These are phyloP conservation scores for Phtheirospermum japonicum DNA, from an alignment of 257 asterid species.

Conservation along the genomic window DNA sequence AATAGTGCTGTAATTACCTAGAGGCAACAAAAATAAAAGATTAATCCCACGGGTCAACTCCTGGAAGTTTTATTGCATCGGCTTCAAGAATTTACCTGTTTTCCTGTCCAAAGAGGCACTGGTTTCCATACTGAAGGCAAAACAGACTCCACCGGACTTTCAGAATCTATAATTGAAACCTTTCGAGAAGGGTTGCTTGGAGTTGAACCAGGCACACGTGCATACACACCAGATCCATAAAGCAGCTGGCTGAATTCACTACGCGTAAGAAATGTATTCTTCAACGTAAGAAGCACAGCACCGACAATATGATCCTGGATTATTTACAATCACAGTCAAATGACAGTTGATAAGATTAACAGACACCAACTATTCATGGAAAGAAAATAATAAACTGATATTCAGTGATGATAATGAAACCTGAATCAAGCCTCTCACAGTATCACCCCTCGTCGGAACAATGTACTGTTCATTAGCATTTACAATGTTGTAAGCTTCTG, in stretches of 20 bases:
- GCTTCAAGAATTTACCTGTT: slow-evolving; percentile 56
- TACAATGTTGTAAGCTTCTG: slow-evolving; percentile 95
- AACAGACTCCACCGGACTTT: slow-evolving; percentile 52
- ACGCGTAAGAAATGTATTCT: slow-evolving; percentile 72
- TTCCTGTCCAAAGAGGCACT: slow-evolving; percentile 97
- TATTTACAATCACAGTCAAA: slow-evolving; percentile 18
- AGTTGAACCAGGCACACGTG: slow-evolving; percentile 42
- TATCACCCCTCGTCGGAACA: slow-evolving; percentile 96
- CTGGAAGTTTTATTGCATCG: slow-evolving; percentile 3
- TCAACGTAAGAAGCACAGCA: slow-evolving; percentile 89
- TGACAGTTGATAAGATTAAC: slow-evolving; percentile 10
- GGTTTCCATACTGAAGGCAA: slow-evolving; percentile 94
- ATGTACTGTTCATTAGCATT: slow-evolving; percentile 97
- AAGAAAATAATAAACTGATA: slow-evolving; percentile 14
- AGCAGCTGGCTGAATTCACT: slow-evolving; percentile 87
- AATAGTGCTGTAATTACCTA: slow-evolving; percentile 90
- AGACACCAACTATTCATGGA: slow-evolving; percentile 17
- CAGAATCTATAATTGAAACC: slow-evolving; percentile 59
- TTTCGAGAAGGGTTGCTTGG: slow-evolving; percentile 40
- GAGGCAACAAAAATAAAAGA: slow-evolving; percentile 9
- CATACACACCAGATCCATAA: slow-evolving; percentile 81
- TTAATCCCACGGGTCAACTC: slow-evolving; percentile 8
- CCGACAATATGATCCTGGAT: slow-evolving; percentile 90
- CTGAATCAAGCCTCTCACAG: slow-evolving; percentile 98
- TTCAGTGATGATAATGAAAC: slow-evolving; percentile 40